Percentiles rank a stretch among this genome's conserved stretches.
phyloP scores from a whole-genome alignment of 2,329 filamentous ascomycete genomes.

The Biscogniauxia mediterranea region DNA sequence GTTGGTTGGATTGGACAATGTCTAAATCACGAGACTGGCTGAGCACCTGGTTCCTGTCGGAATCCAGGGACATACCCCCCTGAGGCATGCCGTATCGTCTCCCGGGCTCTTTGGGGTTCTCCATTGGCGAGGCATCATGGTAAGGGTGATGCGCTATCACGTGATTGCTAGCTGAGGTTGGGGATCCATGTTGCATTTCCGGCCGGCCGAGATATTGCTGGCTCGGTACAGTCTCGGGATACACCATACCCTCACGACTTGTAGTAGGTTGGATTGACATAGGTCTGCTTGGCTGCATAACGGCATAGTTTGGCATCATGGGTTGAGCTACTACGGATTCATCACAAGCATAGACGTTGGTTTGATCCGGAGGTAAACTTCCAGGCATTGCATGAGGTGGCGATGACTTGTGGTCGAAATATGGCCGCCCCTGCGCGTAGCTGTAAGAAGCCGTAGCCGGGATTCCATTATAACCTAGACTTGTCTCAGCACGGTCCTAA shows the following conservation, averaged over 20 bases:
- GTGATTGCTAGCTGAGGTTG: slow-evolving; percentile 21
- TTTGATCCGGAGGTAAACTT: slow-evolving; percentile 26
- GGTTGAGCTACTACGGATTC: slow-evolving; percentile 26
- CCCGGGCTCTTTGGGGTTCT: slow-evolving; percentile 8
- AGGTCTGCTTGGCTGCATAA: slow-evolving; percentile 35
- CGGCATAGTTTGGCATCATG: slow-evolving; percentile 36
- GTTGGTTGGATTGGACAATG: slow-evolving; percentile 35
- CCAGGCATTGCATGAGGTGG: slow-evolving; percentile 23
- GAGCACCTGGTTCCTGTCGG: slow-evolving; percentile 17
- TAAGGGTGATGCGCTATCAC: slow-evolving; percentile 20
- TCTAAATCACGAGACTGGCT: slow-evolving; percentile 30
- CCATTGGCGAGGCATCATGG: slow-evolving; percentile 10
- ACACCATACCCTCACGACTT: slow-evolving; percentile 41
- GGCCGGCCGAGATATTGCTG: slow-evolving; percentile 26
- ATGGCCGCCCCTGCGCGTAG: slow-evolving; percentile 24
- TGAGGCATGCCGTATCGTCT: slow-evolving; percentile 20
- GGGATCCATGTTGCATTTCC: slow-evolving; percentile 21
- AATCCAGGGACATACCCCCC: slow-evolving; percentile 14
- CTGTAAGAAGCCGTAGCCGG: slow-evolving; percentile 26
- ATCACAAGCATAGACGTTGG: slow-evolving; percentile 32
- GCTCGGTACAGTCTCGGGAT: slow-evolving; percentile 30
- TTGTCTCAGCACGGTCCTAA: slow-evolving; percentile 24
- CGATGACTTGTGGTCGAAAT: slow-evolving; percentile 24
- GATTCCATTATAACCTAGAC: slow-evolving; percentile 28
- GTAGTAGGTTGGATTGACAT: slow-evolving; percentile 31